Evolutionary conservation across 441 rosid species (phyloP).

Genomic region (Flueggea neowawraea): DNA sequence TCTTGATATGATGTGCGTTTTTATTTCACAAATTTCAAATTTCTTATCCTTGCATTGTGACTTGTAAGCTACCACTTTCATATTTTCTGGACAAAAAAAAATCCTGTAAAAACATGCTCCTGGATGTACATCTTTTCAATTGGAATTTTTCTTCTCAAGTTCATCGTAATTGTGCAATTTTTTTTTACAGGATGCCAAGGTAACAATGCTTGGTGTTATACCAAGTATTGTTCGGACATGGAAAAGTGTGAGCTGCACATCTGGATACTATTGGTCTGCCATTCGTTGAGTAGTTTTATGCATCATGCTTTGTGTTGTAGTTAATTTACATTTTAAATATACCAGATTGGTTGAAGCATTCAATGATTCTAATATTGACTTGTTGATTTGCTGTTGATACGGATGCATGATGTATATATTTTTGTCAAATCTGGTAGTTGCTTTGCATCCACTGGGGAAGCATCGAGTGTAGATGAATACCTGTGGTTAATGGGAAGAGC

Average conservation of each 20-base stretch:
- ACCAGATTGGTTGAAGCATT: too few species aligned
- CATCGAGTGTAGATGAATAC: slow-evolving; percentile 86
- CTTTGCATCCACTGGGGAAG: slow-evolving; percentile 96
- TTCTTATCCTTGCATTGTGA: too few species aligned
- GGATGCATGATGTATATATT: slow-evolving; percentile 18
- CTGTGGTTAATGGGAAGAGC: slow-evolving; percentile 97
- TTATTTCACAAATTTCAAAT: too few species aligned
- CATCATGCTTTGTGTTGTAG: too few species aligned
- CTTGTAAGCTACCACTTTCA: too few species aligned
- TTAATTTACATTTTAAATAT: too few species aligned
- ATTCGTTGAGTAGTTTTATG: slow-evolving; percentile 51
- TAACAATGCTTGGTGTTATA: slow-evolving; percentile 93
- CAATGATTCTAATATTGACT: background rate
- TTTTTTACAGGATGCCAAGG: slow-evolving; percentile 70
- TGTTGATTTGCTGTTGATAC: slow-evolving; percentile 1
- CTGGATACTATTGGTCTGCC: slow-evolving; percentile 88
- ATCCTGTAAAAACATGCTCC: too few species aligned
- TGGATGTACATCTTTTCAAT: too few species aligned
- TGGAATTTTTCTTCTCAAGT: too few species aligned
- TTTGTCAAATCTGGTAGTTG: slow-evolving; percentile 51
- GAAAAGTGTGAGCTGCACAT: slow-evolving; percentile 62
- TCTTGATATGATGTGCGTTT: too few species aligned
- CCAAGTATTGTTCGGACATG: slow-evolving; percentile 92
- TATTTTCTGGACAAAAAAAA: too few species aligned
- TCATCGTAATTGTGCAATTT: slow-evolving; percentile 9